A percentile compares a stretch with the other conserved stretches of the same genome.
These are phyloP conservation scores for Thelephora ganbajun DNA, from an alignment of 768 basidiomycete species.

Conservation along the genomic window DNA sequence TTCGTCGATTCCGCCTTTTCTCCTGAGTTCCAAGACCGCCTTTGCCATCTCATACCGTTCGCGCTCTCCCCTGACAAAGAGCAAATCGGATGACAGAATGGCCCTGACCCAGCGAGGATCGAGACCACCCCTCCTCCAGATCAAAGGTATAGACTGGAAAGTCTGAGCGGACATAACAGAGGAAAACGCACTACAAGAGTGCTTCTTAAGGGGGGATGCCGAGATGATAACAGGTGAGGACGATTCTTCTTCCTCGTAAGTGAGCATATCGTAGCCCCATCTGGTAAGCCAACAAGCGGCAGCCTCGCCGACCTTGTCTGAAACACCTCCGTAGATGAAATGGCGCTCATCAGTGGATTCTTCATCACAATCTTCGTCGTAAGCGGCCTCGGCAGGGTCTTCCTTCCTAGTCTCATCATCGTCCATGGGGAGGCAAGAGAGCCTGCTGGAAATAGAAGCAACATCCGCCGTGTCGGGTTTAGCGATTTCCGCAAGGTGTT, in stretches of 20 bases:
- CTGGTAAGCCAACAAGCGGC: slow-evolving; percentile 77
- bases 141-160: slow-evolving; percentile 25
- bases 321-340: slow-evolving; percentile 77
- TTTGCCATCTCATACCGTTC: slow-evolving; percentile 72
- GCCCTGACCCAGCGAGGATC: slow-evolving; percentile 62
- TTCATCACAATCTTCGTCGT: slow-evolving; percentile 6
- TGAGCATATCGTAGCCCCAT: slow-evolving; percentile 76
- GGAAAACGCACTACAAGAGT: background rate
- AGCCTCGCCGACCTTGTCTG: slow-evolving; percentile 85
- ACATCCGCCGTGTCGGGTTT: slow-evolving; percentile 6
- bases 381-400: slow-evolving; percentile 11
- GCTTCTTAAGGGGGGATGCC: slow-evolving; percentile 5
- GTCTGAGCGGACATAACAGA: slow-evolving; percentile 4
- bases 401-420: slow-evolving; percentile 8
- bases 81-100: slow-evolving; percentile 59
- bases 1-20: slow-evolving; percentile 23
- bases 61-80: slow-evolving; percentile 68
- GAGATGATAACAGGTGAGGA: slow-evolving; percentile 2
- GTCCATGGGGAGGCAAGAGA: slow-evolving; percentile 1
- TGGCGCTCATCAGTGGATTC: slow-evolving; percentile 16
- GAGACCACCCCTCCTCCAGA: slow-evolving; percentile 70
- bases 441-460: background rate
- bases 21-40: slow-evolving; percentile 59
- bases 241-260: slow-evolving; percentile 33
- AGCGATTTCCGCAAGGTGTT: slow-evolving; percentile 42